Conservation (phyloP, 495 filamentous ascomycete genomes). For the Podospora anserina region DNA sequence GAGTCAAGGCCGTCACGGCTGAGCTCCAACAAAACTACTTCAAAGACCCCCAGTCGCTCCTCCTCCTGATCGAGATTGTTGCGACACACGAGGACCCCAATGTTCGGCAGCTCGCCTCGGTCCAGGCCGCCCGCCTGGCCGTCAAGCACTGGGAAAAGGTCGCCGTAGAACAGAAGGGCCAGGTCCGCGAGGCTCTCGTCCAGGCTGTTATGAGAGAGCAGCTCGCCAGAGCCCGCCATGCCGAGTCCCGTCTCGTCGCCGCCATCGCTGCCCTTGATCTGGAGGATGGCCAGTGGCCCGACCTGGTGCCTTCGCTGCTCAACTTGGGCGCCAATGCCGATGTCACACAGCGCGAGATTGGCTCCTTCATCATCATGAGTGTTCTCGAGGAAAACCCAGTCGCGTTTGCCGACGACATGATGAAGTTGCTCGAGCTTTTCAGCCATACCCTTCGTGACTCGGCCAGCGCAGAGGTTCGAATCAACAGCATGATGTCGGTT, state of each 20-base stretch:
- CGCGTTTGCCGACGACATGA: slow-evolving; percentile 69
- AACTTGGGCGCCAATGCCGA: slow-evolving; percentile 67
- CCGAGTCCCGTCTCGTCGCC: slow-evolving; percentile 81
- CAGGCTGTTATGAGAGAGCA: slow-evolving; percentile 76
- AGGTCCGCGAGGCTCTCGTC: slow-evolving; percentile 76
- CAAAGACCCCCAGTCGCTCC: slow-evolving; percentile 74
- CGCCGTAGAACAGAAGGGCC: slow-evolving; percentile 56
- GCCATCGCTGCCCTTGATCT: slow-evolving; percentile 83
- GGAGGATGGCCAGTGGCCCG: slow-evolving; percentile 79
- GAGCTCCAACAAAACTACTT: slow-evolving; percentile 90
- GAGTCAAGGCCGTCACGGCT: slow-evolving; percentile 85
- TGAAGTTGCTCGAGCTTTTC: slow-evolving; percentile 79
- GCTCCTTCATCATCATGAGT: slow-evolving; percentile 87
- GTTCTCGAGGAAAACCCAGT: slow-evolving; percentile 82
- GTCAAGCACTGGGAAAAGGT: slow-evolving; percentile 81
- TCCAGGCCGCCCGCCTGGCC: slow-evolving; percentile 78
- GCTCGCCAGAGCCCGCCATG: slow-evolving; percentile 72
- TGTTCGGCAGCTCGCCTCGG: slow-evolving; percentile 83
- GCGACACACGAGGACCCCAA: slow-evolving; percentile 66
- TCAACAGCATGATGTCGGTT: slow-evolving; percentile 93
- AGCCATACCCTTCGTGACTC: slow-evolving; percentile 82
- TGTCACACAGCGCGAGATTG: slow-evolving; percentile 80
- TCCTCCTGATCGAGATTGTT: slow-evolving; percentile 80
- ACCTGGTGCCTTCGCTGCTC: slow-evolving; percentile 71
- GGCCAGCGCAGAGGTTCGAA: slow-evolving; percentile 83